These are phyloP conservation scores for Talaromyces ruber DNA, from an alignment of 495 filamentous ascomycete genomes.

Conservation along the genomic window DNA sequence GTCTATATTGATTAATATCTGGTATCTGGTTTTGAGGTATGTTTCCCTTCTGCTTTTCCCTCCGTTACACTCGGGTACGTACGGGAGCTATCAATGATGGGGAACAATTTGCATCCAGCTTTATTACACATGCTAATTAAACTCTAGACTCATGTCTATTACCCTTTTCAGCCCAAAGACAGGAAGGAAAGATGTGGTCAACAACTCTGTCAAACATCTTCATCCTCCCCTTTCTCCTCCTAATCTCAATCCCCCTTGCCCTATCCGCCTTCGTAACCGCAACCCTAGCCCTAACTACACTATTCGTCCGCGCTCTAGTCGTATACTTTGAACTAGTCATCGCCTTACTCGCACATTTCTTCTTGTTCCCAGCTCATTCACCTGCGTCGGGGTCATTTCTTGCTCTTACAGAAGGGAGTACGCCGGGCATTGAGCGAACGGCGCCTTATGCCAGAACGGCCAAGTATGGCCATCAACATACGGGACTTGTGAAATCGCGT, in stretches of 20 bases:
- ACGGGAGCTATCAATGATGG: not conserved
- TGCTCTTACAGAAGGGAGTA: constrained; percentile 21
- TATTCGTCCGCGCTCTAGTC: constrained; percentile 55
- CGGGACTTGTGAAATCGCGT: not conserved
- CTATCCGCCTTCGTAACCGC: constrained; percentile 64
- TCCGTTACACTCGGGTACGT: not conserved
- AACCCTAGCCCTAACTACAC: constrained; percentile 51
- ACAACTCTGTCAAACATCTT: constrained; percentile 42
- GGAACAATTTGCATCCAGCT: not conserved
- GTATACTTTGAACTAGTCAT: constrained; percentile 63
- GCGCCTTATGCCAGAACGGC: constrained; percentile 11
- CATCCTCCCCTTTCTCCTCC: constrained; percentile 51
- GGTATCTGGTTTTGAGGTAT: not conserved
- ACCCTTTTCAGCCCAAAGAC: not conserved
- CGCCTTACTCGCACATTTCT: constrained; percentile 48
- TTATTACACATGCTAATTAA: not conserved
- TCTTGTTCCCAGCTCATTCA: constrained; percentile 31
- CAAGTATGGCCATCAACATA: not conserved
- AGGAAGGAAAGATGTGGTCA: constrained; percentile 26
- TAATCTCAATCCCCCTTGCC: constrained; percentile 61
- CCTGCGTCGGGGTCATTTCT: constrained; percentile 24
- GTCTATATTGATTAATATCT: not conserved
- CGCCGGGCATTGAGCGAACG: constrained; percentile 23
- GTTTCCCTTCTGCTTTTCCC: not conserved
- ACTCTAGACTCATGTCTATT: not conserved